Evolutionary conservation across 768 basidiomycete genomes (phyloP), one percentile per base, ranked within the genome.

Genomic region (Lactarius trivialis): DNA sequence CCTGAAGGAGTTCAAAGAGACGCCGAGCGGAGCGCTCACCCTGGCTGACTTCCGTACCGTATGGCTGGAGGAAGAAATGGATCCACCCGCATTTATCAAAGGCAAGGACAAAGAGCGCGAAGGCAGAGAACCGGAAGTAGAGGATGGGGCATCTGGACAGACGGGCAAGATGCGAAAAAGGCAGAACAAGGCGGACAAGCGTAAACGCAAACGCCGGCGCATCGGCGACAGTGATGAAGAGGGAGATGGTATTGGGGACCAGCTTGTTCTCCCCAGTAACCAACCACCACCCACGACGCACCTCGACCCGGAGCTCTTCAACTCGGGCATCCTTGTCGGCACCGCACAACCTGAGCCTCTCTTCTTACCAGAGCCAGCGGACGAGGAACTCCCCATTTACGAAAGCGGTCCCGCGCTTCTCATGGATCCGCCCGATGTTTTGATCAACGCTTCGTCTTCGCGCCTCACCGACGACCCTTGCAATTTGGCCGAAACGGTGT

Each of bases 1-100:
- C 19, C 77, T 99, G 17, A 90, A 94, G 28, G 97, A 99, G 76
- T 99, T 99, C 79, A 91, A 87, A 71, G 84, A 83, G 67, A 98
- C 94, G 2, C 86, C 88, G 0, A 92, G 89, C 69, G 93, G 91
- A 14, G 79, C 81, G 39, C 75, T 98, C 69, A 95, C 93, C 1
- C 77, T 99, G 56, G 85, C 86, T 14, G 93, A 98, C 73, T 98
- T 95, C 71, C 78, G 93, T 56, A 89, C 81, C 53, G 88, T 95
- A 26, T 94, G 91, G 93, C 72, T 95, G 64, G 91, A 93, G 68
- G 91, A 94, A 56, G 90, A 91, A 76, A 86, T 86, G 81, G 92
- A 95, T 68, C 94, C 93, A 5, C 93, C 93, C 0, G 92, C 93
- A 45, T 94, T 88, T 71, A 88, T 84, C 9, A 86, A 85, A 66